Base-by-base conservation (phyloP, 768 basidiomycete species). In the Lentinula boryana region DNA sequence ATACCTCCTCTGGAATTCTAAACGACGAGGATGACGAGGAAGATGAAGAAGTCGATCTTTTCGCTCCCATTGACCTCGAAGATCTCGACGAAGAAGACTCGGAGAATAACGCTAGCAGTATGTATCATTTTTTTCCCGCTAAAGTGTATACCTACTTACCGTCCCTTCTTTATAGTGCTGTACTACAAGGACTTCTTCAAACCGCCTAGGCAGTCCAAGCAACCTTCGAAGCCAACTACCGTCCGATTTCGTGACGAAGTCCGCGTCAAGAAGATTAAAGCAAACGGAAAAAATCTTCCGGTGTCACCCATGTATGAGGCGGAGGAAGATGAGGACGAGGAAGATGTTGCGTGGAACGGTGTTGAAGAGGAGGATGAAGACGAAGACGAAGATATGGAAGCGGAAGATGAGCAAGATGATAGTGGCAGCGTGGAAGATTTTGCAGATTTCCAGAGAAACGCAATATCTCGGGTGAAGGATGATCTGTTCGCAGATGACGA, bases 191-290 rank as follows among this genome's bases (percentile, higher is more conserved):
- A 93, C 68, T 95, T 95, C 74, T 95, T 95, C 68, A 88, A 84
- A 44, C 80, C 86, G 6, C 89, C 88, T 12, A 63, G 66, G 6
- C 71, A 66, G 21, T 65, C 63, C 31, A 51, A 68, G 70, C 52
- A 52, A 48, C 32, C 66, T 7, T 48, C 63, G 53, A 70, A 72
- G 58, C 43, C 73, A 38, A 73, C 76, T 43, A 83, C 78, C 60
- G 93, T 95, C 10, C 86, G 89, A 21, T 95, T 95, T 70, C 82
- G 87, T 67, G 88, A 92, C 4, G 80, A 87, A 67, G 93, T 95
- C 31, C 77, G 84, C 40, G 88, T 95, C 40, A 93, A 87, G 74
- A 88, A 83, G 50, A 93, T 95, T 68, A 87, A 86, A 65, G 76
- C 87, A 1, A 82, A 84, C 21, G 88, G 88, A 3, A 91, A 83